Evolutionary conservation across 371 early-diverging fungal species (phyloP).

Genomic region (Mortierella sp.): DNA sequence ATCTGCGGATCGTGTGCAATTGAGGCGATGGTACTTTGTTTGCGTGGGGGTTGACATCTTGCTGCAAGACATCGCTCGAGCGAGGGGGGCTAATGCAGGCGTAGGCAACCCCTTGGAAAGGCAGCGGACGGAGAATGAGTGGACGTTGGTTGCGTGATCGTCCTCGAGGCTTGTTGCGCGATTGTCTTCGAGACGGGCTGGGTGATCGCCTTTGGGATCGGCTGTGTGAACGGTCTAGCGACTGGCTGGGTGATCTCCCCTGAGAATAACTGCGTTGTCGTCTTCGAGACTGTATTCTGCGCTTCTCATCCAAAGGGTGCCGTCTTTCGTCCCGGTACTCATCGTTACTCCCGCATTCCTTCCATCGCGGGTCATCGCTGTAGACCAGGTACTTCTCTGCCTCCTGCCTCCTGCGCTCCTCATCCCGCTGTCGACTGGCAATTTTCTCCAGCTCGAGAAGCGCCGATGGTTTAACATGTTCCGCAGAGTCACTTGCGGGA

Average conservation of each 20-base stretch:
- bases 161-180: not conserved
- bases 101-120: not conserved
- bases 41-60: not conserved
- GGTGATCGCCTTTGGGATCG: not conserved
- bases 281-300: not conserved
- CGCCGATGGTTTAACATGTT: not conserved
- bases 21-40: not conserved
- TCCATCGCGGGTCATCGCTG: not conserved
- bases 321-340: not conserved
- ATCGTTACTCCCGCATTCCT: not conserved
- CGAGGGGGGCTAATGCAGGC: not conserved
- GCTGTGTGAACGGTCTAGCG: not conserved
- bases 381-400: too few relatives aligned
- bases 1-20: not conserved
- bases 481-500: not conserved
- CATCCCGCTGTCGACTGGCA: constrained; percentile 1
- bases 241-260: not conserved
- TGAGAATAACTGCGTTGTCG: not conserved
- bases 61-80: not conserved
- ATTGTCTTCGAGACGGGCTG: not conserved
- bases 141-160: not conserved
- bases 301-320: not conserved
- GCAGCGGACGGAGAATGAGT: not conserved
- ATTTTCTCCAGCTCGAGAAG: not conserved
- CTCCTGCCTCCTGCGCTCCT: not conserved